Base-by-base conservation (phyloP, 176 grass and related monocot species). In the Avena atlantica region DNA sequence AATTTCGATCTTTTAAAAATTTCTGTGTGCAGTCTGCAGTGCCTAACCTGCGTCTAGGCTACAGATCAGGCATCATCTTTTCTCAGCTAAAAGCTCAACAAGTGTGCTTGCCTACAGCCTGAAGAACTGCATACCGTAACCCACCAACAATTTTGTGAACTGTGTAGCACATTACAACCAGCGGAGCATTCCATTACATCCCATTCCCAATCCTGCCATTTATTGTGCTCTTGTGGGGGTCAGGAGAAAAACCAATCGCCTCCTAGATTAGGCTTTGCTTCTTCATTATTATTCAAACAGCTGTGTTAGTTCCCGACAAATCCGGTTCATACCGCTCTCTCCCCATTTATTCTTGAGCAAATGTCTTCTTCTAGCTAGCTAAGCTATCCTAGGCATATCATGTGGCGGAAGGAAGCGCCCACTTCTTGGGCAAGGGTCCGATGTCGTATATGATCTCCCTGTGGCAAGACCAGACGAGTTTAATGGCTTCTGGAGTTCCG, bases 381-480 rank as follows among this genome's bases (percentile, higher is more conserved):
- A 42, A 6, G 40, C 40, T 64, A 81, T 3, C 52, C 52, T 70
- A 24, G 3, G 25, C 45, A 44, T 0, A 71, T 83, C 81, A 97
- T 67, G 95, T 95, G 2, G 95, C 74, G 17, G 93, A 80, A 57
- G 93, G 97, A 61, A 94, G 66, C 34, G 89, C 27, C 97, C 97
- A 93, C 71, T 83, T 81, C 76, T 89, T 82, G 1, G 93, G 89
- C 74, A 94, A 52, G 0, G 94, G 92, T 0, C 90, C 94, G 16
- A 94, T 87, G 77, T 99, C 97, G 19, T 93, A 91, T 80, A 99
- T 96, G 87, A 99, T 78, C 81, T 99, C 97, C 89, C 97, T 94
- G 66, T 99, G 97, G 91, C 94, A 93, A 56, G 97, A 99, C 97
- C 97, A 99, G 34, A 99, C 97, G 72, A 96, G 90, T 72, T 94